phyloP scores from a whole-genome alignment of 2,329 filamentous ascomycete genomes.

The Daldinia sp. region DNA sequence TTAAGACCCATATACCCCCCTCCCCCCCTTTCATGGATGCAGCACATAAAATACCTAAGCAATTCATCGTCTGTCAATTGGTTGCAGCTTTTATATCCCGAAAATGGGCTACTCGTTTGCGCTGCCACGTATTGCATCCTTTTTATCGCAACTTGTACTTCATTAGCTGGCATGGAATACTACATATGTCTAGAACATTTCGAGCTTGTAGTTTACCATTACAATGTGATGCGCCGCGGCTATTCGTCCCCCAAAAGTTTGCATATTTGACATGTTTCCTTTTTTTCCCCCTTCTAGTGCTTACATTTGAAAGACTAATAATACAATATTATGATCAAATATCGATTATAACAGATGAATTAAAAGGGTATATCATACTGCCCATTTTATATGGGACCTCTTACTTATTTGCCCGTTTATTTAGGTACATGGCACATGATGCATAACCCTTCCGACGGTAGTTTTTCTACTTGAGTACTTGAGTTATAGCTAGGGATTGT shows the following conservation, averaged over 20 bases:
- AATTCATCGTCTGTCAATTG: slow-evolving; percentile 6
- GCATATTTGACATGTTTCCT: too few species aligned
- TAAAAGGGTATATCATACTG: too few species aligned
- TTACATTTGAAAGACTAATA: too few species aligned
- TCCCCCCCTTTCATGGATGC: too few species aligned
- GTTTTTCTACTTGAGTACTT: slow-evolving; percentile 1
- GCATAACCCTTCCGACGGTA: slow-evolving; percentile 12
- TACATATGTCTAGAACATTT: slow-evolving; percentile 1
- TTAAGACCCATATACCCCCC: background rate
- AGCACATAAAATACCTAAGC: too few species aligned
- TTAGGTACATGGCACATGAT: too few species aligned
- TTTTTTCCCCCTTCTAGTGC: too few species aligned
- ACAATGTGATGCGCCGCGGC: too few species aligned
- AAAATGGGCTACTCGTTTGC: slow-evolving; percentile 10
- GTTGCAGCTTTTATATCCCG: slow-evolving; percentile 2
- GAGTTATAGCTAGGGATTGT: background rate
- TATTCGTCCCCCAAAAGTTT: too few species aligned
- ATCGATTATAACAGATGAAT: too few species aligned
- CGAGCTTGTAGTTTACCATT: background rate
- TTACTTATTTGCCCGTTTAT: background rate
- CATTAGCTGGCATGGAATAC: slow-evolving; percentile 6
- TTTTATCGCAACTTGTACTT: slow-evolving; percentile 3
- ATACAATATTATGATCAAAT: too few species aligned
- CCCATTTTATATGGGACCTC: background rate
- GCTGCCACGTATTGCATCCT: slow-evolving; percentile 28